phyloP scores from a whole-genome alignment of 1,139 yeast species.

The Scheffersomyces lignicola region DNA sequence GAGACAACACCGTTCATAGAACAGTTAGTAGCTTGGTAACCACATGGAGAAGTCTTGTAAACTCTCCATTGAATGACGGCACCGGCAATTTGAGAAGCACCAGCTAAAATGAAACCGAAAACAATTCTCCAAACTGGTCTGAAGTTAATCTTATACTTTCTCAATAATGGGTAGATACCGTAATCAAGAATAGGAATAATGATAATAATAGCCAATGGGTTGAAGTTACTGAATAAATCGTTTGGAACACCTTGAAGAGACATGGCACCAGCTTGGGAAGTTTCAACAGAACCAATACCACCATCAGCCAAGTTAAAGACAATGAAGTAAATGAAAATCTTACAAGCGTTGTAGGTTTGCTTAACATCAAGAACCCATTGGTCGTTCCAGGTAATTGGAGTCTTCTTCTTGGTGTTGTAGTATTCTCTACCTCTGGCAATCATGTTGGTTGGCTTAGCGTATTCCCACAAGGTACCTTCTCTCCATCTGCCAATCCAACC shows the following conservation, averaged over 20 bases:
- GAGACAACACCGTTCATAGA: constrained; percentile 37
- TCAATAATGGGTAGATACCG: constrained; percentile 56
- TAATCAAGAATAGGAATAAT: constrained; percentile 65
- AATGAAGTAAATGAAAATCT: constrained; percentile 62
- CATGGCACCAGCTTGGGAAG: constrained; percentile 69
- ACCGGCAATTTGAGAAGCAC: constrained; percentile 41
- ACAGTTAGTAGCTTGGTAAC: constrained; percentile 48
- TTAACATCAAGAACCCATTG: constrained; percentile 64
- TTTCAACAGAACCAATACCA: constrained; percentile 63
- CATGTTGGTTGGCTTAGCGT: constrained; percentile 54
- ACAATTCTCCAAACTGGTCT: constrained; percentile 37
- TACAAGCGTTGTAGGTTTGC: constrained; percentile 59
- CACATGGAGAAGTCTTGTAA: constrained; percentile 41
- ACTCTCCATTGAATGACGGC: constrained; percentile 38
- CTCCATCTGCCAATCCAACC: constrained; percentile 40
- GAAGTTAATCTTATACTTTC: constrained; percentile 44
- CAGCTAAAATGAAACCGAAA: constrained; percentile 36
- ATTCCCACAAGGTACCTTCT: constrained; percentile 49
- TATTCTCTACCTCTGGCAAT: constrained; percentile 38
- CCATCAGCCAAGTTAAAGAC: constrained; percentile 65
- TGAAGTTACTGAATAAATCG: constrained; percentile 67
- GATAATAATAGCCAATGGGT: constrained; percentile 65
- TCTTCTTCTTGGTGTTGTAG: constrained; percentile 26
- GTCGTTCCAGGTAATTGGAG: constrained; percentile 46
- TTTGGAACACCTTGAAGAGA: constrained; percentile 67